A percentile compares a stretch with the other conserved stretches of the same genome.
Conservation (phyloP, 768 basidiomycete genomes). For the Botryobasidium botryosum region DNA sequence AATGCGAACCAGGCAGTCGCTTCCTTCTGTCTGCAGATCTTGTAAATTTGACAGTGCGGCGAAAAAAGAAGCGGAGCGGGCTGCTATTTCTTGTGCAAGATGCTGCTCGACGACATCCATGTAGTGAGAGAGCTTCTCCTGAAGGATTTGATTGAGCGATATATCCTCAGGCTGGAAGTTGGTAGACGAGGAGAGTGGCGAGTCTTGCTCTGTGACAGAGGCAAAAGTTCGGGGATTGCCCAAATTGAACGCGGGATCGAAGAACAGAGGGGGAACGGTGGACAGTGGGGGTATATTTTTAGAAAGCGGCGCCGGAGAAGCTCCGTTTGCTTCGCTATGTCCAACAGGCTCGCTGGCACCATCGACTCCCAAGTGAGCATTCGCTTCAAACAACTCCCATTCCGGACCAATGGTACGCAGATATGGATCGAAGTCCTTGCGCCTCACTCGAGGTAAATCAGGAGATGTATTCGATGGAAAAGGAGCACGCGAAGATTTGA, state of each 20-base stretch:
- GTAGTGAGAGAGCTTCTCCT: conserved; percentile 82
- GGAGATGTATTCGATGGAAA: conserved; percentile 56
- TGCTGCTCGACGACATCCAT: conserved; percentile 91
- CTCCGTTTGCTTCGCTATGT: conserved; percentile 7
- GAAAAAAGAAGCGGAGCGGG: conserved; percentile 88
- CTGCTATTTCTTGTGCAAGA: conserved; percentile 79
- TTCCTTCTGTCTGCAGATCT: conserved; percentile 78
- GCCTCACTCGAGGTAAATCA: conserved; percentile 60
- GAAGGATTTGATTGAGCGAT: conserved; percentile 36
- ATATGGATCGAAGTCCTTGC: conserved; percentile 76
- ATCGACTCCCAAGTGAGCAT: not conserved
- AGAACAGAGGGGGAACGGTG: conserved; percentile 67
- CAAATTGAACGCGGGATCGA: conserved; percentile 60
- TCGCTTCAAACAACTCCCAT: conserved; percentile 56
- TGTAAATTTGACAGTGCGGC: conserved; percentile 89
- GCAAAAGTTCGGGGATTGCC: conserved; percentile 63
- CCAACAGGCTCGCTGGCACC: not conserved
- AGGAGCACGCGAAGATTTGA: conserved; percentile 62
- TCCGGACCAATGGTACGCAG: conserved; percentile 52
- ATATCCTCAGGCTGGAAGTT: not conserved
- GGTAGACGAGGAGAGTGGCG: conserved; percentile 8
- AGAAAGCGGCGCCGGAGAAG: no score
- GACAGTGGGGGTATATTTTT: conserved; percentile 50
- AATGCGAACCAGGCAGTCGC: conserved; percentile 64
- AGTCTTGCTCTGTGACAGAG: conserved; percentile 47